Percentiles rank a stretch among this genome's conserved stretches.
phyloP scores from a whole-genome alignment of 345 rosid species.

The Rhodamnia argentea region DNA sequence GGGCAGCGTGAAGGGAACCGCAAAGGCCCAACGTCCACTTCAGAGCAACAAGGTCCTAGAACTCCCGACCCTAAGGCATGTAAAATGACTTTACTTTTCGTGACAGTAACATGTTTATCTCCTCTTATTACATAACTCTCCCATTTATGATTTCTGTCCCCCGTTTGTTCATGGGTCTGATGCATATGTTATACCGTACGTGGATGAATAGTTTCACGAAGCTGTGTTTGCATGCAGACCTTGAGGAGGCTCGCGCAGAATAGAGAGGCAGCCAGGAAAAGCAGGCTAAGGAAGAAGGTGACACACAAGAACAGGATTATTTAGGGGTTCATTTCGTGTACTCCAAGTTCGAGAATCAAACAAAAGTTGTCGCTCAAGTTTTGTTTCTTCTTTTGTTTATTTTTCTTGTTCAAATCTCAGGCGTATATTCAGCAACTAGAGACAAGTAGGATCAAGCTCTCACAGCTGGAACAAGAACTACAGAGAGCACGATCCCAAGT shows the following conservation, averaged over 20 bases:
- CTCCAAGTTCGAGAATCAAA: background rate
- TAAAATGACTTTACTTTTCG: background rate
- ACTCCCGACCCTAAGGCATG: constrained; percentile 43
- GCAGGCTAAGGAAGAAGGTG: constrained; percentile 43
- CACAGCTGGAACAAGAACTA: constrained; percentile 90
- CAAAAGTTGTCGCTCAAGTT: background rate
- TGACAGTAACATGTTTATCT: background rate
- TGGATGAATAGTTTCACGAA: background rate
- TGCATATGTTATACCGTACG: background rate
- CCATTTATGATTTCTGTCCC: background rate
- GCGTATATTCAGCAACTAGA: constrained; percentile 97
- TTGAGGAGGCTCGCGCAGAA: constrained; percentile 48
- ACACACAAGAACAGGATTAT: background rate
- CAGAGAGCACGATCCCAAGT: constrained; percentile 89
- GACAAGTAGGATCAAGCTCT: constrained; percentile 84
- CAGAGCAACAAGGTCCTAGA: constrained; percentile 29
- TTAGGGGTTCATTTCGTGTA: background rate
- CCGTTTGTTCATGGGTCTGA: background rate
- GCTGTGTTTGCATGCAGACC: constrained; percentile 10
- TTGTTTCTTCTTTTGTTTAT: background rate
- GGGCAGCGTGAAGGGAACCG: constrained; percentile 38
- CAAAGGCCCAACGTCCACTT: constrained; percentile 27
- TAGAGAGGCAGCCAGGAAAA: constrained; percentile 53
- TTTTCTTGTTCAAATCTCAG: constrained; percentile 19
- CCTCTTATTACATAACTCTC: background rate